Evolutionary conservation across 164 flowering plant species (phyloP).

Genomic region (Macadamia integrifolia): DNA sequence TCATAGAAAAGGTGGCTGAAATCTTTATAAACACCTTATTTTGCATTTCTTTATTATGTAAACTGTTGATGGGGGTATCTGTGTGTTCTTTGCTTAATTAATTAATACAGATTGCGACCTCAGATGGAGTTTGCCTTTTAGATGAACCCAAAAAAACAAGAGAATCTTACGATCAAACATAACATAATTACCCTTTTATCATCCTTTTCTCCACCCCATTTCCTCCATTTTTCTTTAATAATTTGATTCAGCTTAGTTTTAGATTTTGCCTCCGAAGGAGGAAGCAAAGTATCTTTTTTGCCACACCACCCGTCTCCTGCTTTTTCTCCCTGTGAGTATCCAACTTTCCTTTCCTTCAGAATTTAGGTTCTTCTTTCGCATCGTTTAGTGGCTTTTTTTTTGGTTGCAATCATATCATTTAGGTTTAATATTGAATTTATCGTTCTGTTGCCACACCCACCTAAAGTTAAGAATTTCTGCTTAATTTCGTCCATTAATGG

Average conservation of each 20-base stretch:
- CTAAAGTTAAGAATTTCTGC: slow-evolving; percentile 49
- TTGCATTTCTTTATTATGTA: no score
- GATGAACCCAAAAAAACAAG: no score
- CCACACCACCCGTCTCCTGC: slow-evolving; percentile 16
- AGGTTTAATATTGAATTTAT: no score
- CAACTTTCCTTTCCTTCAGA: slow-evolving; percentile 46
- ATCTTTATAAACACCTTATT: neutral
- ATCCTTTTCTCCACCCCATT: no score
- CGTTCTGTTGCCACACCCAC: no score
- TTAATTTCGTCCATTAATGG: slow-evolving; percentile 9
- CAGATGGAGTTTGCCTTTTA: no score
- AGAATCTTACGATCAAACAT: no score
- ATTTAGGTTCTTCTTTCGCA: slow-evolving; percentile 14
- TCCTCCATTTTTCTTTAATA: no score
- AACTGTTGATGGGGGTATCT: neutral
- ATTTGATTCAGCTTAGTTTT: no score
- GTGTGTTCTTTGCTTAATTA: neutral
- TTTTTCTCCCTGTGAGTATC: slow-evolving; percentile 51
- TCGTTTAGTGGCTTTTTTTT: no score
- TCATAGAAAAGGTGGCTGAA: neutral
- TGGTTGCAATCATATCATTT: no score
- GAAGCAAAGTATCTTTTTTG: neutral
- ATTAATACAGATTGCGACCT: neutral
- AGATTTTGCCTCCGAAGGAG: neutral
- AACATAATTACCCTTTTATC: no score